Evolutionary conservation across 1,284 basidiomycete species (phyloP), one percentile per base, ranked within the genome.

Genomic region (Phylloporus gajari): DNA sequence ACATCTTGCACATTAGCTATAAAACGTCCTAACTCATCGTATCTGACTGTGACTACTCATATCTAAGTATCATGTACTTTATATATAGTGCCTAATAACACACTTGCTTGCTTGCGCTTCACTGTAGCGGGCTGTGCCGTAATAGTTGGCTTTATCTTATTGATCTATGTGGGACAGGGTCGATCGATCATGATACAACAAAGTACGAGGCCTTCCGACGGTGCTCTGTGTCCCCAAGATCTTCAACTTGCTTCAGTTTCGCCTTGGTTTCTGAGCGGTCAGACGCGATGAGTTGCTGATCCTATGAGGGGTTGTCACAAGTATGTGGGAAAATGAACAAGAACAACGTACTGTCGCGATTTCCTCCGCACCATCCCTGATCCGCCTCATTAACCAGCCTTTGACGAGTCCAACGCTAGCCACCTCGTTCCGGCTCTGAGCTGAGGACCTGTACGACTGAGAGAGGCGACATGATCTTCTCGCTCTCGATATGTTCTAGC

Each of bases 391-490:
- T 76, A 99, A 83, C 93, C 97, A 98, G 59, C 94, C 90, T 83
- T 97, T 95, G 68, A 99, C 92, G 3, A 96, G 86, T 8, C 97
- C 97, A 2, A 99, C 92, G 76, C 93, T 96, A 23, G 96, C 94
- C 19, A 96, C 94, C 1, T 90, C 91, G 80, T 97, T 97, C 80
- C 94, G 87, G 73, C n/a, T n/a, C n/a, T n/a, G n/a, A n/a, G n/a
- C 94, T 94, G 70, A 99, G 84, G 11, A 97, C 88, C 84, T 98
- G 95, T 27, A 99, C 91, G 27, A 99, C 93, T 6, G 92, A 93
- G 21, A 99, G 82, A 0, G 97, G 96, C 1, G 94, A 93, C 87
- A 99, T 92, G 71, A 98, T 92, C 72, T 88, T 88, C 78, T 93
- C 89, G 74, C 90, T 88, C 75, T 98, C 93, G 66, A 99, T 91